Evolutionary conservation across 352 stramenopile species (phyloP), one percentile per base, ranked within the genome.

Genomic region (Globisporangium abappressorium): DNA sequence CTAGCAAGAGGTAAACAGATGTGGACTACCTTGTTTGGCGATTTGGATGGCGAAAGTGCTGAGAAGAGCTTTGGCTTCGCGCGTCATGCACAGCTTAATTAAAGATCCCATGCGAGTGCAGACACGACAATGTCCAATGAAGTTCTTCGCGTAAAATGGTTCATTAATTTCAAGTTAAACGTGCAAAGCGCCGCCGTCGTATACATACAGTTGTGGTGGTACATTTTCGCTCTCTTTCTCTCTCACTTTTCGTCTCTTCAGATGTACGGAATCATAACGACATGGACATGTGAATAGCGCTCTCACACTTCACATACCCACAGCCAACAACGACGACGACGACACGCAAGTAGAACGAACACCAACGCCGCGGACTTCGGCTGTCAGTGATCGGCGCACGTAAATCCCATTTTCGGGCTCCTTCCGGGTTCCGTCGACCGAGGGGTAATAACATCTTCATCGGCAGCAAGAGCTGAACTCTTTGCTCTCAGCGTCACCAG

Each of bases 81-180:
- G 11, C 3, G 36, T 43, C 36, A 43, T 15, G 36, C 12, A 2
- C 36, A 47, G 14, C 14, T 47, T 2, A 8, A 47, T 15, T 7
- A 47, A 47, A 20, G 14, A n/a, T 20, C 41, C 12, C 41, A n/a
- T n/a, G 41, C 41, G 12, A 18, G 15, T n/a, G 12, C 14, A n/a
- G 15, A n/a, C 15, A n/a, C 41, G 12, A 47, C 14, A 47, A 43
- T 12, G 12, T 15, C 36, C 4, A 43, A 11, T 15, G 41, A 49
- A 20, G 15, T 11, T n/a, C 2, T n/a, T 28, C 6, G 28, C n/a
- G 47, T 55, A 28, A 55, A 55, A 15, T 43, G 18, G 28, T 61
- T 61, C 18, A 61, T 46, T 61, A 22, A 60, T 61, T 61, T 61
- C 30, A 61, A n/a, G 30, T n/a, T 26, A 15, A 61, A 61, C 30